Conservation (phyloP, 164 flowering plant genomes). For the Santalum album region DNA sequence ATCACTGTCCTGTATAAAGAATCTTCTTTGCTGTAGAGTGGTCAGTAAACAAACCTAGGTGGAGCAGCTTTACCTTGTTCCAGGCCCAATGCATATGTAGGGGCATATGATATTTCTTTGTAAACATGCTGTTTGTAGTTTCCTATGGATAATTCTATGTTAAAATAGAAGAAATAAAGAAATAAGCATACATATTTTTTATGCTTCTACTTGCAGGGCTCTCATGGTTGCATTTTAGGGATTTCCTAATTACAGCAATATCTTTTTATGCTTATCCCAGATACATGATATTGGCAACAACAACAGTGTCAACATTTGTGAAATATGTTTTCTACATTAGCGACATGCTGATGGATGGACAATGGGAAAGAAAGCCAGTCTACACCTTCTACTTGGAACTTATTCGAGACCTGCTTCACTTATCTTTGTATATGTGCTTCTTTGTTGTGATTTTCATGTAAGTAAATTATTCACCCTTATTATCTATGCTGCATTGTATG, state of each 20-base stretch:
- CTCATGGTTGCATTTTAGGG: too few relatives aligned
- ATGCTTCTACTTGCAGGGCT: background rate
- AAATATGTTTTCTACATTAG: slow-evolving; percentile 86
- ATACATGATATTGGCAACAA: slow-evolving; percentile 93
- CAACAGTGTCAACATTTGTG: slow-evolving; percentile 79
- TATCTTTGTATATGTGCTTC: slow-evolving; percentile 95
- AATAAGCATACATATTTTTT: too few relatives aligned
- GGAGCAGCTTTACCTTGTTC: too few relatives aligned
- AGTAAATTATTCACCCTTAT: slow-evolving; percentile 25
- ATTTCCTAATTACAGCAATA: background rate
- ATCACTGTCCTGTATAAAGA: too few relatives aligned
- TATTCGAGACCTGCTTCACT: slow-evolving; percentile 85
- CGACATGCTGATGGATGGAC: slow-evolving; percentile 99
- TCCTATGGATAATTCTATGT: background rate
- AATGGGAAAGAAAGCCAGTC: slow-evolving; percentile 94
- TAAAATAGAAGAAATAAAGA: background rate
- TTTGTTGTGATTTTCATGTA: slow-evolving; percentile 92
- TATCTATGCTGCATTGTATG: background rate
- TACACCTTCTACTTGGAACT: slow-evolving; percentile 98
- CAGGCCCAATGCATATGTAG: too few relatives aligned
- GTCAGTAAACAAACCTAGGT: too few relatives aligned
- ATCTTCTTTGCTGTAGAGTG: too few relatives aligned
- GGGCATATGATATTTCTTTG: background rate
- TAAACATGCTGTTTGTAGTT: background rate
- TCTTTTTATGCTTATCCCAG: slow-evolving; percentile 27